Base-by-base conservation (phyloP, 2,329 filamentous ascomycete genomes). In the Colletotrichum australisinense region DNA sequence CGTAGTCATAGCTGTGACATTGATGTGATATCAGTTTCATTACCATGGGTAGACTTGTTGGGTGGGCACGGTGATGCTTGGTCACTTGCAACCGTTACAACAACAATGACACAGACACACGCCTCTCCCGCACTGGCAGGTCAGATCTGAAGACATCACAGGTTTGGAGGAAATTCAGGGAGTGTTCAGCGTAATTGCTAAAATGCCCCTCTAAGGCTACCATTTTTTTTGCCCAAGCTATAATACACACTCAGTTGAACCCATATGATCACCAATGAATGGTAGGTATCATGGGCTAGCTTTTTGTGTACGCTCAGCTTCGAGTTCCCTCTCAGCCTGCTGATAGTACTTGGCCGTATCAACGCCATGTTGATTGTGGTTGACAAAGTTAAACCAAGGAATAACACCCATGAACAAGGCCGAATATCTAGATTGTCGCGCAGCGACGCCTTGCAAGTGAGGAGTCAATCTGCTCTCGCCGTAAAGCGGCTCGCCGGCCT, bases 321-420 rank as follows among this genome's bases (percentile, higher is more conserved):
- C 97, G 79, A 99, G 85, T 84, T 99, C 97, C 83, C 93, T 89
- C 88, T 99, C 97, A 8, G 97, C 97, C 83, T 97, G 95, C 82
- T 93, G 93, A 85, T 97, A 99, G 87, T 99, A 99, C 87, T 99
- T 99, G 76, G 96, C 95, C 38, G 97, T 99, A 83, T 99, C 97
- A 72, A 99, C 94, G 78, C 97, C 97, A 83, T 99, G 97, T 90
- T 97, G 87, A 81, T 91, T 92, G 85, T 99, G 97, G 85, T 99
- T 98, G 80, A 98, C 96, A 85, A 99, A 93, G 88, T 99, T 99
- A 86, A 98, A 96, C 97, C 95, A 98, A 52, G 96, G 95, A 69
- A 99, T 86, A 67, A 96, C 91, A 81, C 95, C 93, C 76, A 94
- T 86, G 84, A 96, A 97, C 38, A 97, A 88, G 53, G 93, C 93